Base-by-base conservation (phyloP, 2,329 filamentous ascomycete genomes). In the Penicillium sp. region DNA sequence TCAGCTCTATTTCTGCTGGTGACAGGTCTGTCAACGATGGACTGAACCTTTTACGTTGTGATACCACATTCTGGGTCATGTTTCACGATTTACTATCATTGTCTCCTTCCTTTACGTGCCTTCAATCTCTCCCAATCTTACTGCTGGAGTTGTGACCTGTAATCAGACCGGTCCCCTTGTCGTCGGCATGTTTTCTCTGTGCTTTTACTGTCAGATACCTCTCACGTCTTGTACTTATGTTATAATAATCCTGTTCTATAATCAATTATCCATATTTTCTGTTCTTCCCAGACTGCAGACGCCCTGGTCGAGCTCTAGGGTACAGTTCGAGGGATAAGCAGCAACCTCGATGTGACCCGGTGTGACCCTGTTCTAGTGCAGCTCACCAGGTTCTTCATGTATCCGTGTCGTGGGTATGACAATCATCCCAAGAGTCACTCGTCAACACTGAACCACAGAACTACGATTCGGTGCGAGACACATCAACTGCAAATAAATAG, bases 141-240 rank as follows among this genome's bases (percentile, higher is more conserved):
- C 35, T 16, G 27, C 35, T 16, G 27, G 23, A 28, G 29, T 38
- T 49, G 27, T 44, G 36, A 45, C 44, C 40, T 50, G 29, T 42
- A 40, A 43, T 42, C 28, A 22, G 45, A 22, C 10, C 24, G 36
- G 39, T 40, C 40, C 40, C 38, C 31, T 52, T 39, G 49, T 31
- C 38, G 31, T 49, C 43, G 51, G 47, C 47, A 47, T 56, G 39
- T 54, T 49, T 45, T 45, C 46, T 49, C 46, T 49, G 46, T 46
- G 22, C 37, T 49, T 44, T 34, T 38, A 42, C 47, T 59, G 57
- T 57, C 61, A 65, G 62, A 65, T 67, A 66, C 62, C 64, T 66
- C 60, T 59, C 54, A 3, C 4, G 47, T 51, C 46, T 55, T 65
- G 59, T 66, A 65, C 44, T 53, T 61, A 62, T 42, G 53, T 46